These are phyloP conservation scores for Multifurca ochricompacta DNA, from an alignment of 768 basidiomycete genomes.

Conservation along the genomic window DNA sequence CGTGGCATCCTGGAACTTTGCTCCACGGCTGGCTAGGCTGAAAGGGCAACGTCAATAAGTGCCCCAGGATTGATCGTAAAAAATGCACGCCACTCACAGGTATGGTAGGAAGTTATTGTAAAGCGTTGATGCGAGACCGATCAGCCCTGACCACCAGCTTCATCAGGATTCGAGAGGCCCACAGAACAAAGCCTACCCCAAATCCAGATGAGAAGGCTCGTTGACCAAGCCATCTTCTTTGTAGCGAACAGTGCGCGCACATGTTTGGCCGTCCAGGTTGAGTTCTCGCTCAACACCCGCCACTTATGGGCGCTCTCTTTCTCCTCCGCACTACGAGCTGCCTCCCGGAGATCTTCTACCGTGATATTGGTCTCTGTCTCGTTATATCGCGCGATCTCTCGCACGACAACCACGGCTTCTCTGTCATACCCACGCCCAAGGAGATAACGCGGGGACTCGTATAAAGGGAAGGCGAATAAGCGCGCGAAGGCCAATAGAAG, in stretches of 20 bases:
- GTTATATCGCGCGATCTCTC: slow-evolving; percentile 44
- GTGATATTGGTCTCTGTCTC: slow-evolving; percentile 36
- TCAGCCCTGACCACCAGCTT: slow-evolving; percentile 23
- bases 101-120: slow-evolving; percentile 34
- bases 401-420: slow-evolving; percentile 43
- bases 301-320: slow-evolving; percentile 16
- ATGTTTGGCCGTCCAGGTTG: slow-evolving; percentile 35
- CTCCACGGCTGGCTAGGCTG: slow-evolving; percentile 30
- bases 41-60: background rate
- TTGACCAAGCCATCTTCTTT: slow-evolving; percentile 56
- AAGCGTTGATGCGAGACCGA: slow-evolving; percentile 31
- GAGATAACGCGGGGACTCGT: slow-evolving; percentile 53
- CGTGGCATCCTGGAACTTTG: slow-evolving; percentile 30
- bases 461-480: slow-evolving; percentile 43
- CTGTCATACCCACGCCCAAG: slow-evolving; percentile 45
- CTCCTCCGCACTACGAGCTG: slow-evolving; percentile 22
- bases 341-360: slow-evolving; percentile 36
- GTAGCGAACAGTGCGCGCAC: slow-evolving; percentile 58
- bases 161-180: background rate
- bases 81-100: slow-evolving; percentile 23
- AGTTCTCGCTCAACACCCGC: slow-evolving; percentile 34
- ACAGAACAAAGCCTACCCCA: slow-evolving; percentile 31
- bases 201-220: slow-evolving; percentile 44
- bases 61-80: background rate
- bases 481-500: slow-evolving; percentile 46